Base-by-base conservation (phyloP, 495 filamentous ascomycete genomes). In the Penicillium maclennaniae region DNA sequence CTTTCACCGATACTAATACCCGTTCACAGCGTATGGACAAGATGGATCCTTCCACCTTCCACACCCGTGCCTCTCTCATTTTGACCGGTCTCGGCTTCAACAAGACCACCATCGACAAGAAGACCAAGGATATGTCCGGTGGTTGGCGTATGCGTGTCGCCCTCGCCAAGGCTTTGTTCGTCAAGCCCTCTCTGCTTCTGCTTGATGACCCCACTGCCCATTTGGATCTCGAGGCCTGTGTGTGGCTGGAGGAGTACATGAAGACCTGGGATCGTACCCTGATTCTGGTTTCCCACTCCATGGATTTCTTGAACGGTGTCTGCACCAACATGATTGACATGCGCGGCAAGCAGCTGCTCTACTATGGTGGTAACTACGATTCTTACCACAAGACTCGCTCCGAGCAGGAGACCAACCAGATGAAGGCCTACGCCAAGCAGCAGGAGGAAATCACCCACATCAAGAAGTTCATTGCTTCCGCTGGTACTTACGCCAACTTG, bases 281-380 rank as follows among this genome's bases (percentile, higher is more conserved):
- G 38, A 84, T 99, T 55, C 83, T 99, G 37, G 92, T 99, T 26
- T 99, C 93, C 25, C 93, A 99, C 79, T 91, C 86, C 49, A 87
- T 91, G 87, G 93, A 99, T 79, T 99, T 99, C 83, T 70, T 99
- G 60, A 99, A 99, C 80, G 93, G 93, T 74, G 93, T 99, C 63
- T 99, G 93, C 78, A 91, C 91, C 45, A 96, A 74, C 80, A 96
- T 99, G 93, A 87, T 99, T 62, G 93, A 99, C 65, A 97, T 99
- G 93, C 84, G 93, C 55, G 73, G 81, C 73, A 87, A 88, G 73
- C 78, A 87, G 72, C 87, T 99, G 51, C 74, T 93, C 53, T 99
- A 99, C 87, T 99, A 97, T 71, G 93, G 93, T 81, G 93, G 93
- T 84, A 99, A 99, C 80, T 99, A 97, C 83, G 93, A 99, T 73